phyloP scores from a whole-genome alignment of 2,329 filamentous ascomycete genomes.

The Gyromitra esculenta region DNA sequence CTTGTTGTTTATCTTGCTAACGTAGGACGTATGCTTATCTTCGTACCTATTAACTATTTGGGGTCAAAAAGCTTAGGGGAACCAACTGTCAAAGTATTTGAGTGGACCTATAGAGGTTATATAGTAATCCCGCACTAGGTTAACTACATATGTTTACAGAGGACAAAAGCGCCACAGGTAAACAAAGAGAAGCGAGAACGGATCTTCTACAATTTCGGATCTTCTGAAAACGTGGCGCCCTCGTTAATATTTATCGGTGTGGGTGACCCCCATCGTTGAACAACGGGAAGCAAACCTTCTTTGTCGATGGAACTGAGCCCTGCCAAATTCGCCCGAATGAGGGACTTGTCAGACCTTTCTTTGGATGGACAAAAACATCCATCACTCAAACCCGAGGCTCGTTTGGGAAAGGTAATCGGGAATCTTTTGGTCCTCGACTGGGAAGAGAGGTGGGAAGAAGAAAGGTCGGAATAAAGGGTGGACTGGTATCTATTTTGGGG shows the following conservation, averaged over 20 bases:
- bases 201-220: conserved; percentile 1
- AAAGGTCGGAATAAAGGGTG: neutral
- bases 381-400: neutral
- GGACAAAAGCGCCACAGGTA: conserved; percentile 8
- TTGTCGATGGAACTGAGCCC: neutral
- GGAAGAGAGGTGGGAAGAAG: neutral
- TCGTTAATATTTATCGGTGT: neutral
- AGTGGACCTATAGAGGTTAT: neutral
- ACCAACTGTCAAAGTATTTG: too few species aligned
- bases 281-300: conserved; percentile 20
- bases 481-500: conserved; percentile 23
- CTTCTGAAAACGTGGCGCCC: conserved; percentile 3
- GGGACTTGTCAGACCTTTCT: conserved; percentile 17
- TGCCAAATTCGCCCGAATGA: conserved; percentile 14
- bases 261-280: conserved; percentile 7
- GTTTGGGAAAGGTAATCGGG: conserved; percentile 22
- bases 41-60: too few species aligned
- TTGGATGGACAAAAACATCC: neutral
- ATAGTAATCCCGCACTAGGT: neutral
- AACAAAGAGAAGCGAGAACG: conserved; percentile 8
- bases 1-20: too few species aligned
- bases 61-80: too few species aligned
- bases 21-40: too few species aligned
- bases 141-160: neutral
- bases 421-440: conserved; percentile 21